Evolutionary conservation across 768 basidiomycete genomes (phyloP).

Genomic region (Kwoniella pini): DNA sequence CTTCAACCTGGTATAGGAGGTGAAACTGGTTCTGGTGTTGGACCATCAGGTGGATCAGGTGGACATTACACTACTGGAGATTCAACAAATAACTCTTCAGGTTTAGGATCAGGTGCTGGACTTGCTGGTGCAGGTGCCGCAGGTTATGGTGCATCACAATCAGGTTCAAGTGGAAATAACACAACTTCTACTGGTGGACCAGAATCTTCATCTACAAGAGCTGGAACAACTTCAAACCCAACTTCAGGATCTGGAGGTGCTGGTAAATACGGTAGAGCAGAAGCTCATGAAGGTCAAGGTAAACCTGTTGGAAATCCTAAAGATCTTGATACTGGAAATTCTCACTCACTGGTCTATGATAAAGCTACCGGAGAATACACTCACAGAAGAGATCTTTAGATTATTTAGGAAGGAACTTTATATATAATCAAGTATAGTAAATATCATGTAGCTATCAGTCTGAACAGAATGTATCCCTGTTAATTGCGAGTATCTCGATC

Average conservation of each 20-base stretch:
- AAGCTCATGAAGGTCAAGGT: conserved; percentile 19
- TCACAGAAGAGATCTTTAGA: conserved; percentile 48
- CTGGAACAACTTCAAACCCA: conserved; percentile 7
- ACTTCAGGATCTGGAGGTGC: conserved; percentile 15
- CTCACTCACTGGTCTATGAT: conserved; percentile 47
- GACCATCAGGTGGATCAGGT: conserved; percentile 25
- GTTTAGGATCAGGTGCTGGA: conserved; percentile 7
- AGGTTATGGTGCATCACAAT: conserved; percentile 16
- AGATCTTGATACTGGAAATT: conserved; percentile 48
- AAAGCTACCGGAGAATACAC: conserved; percentile 47
- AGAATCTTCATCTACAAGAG: conserved; percentile 2
- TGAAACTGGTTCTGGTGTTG: conserved; percentile 30
- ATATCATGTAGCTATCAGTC: too few relatives aligned
- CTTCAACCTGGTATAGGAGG: conserved; percentile 17
- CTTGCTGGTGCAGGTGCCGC: conserved; percentile 24
- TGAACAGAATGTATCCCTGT: too few relatives aligned
- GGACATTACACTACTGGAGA: conserved; percentile 14
- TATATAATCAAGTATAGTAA: neutral
- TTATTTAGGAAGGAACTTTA: conserved; percentile 25
- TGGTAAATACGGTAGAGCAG: conserved; percentile 26
- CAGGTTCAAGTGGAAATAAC: neutral
- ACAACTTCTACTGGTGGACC: conserved; percentile 6
- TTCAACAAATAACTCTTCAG: conserved; percentile 1
- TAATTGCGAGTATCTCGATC: too few relatives aligned
- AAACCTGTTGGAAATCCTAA: conserved; percentile 39